A percentile compares a stretch with the other conserved stretches of the same genome.
These are phyloP conservation scores for Coemansia sp. DNA, from an alignment of 192 early-diverging fungal genomes.

Conservation along the genomic window DNA sequence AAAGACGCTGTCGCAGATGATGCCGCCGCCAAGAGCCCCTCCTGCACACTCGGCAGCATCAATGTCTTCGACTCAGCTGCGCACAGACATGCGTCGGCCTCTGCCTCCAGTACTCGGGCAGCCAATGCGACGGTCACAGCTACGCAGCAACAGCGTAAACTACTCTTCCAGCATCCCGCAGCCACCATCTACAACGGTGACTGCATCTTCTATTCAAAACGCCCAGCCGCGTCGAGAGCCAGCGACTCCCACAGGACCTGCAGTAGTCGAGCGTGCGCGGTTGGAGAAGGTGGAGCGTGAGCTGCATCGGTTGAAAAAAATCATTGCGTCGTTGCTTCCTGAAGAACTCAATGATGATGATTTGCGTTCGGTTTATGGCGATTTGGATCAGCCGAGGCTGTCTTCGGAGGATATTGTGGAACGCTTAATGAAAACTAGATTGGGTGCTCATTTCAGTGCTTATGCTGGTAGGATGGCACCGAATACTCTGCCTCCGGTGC, in stretches of 20 bases:
- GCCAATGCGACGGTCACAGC: not conserved
- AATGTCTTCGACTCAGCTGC: no score
- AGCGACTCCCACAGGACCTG: no score
- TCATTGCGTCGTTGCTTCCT: slow-evolving; percentile 42
- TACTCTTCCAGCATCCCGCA: not conserved
- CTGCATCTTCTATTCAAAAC: not conserved
- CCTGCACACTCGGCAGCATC: no score
- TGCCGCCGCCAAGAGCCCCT: not conserved
- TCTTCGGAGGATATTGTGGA: slow-evolving; percentile 28
- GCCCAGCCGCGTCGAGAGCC: no score
- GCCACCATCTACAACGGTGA: not conserved
- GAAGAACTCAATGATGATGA: slow-evolving; percentile 47
- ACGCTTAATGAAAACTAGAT: slow-evolving; percentile 23
- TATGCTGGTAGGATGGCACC: not conserved
- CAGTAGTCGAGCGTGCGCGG: slow-evolving; percentile 29
- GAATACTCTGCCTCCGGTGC: not conserved
- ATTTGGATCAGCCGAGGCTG: slow-evolving; percentile 22
- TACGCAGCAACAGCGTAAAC: slow-evolving; percentile 5
- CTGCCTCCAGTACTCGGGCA: slow-evolving; percentile 1
- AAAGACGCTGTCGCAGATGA: no score
- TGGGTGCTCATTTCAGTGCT: slow-evolving; percentile 12
- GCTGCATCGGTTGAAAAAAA: slow-evolving; percentile 40
- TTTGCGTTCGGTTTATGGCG: slow-evolving; percentile 45
- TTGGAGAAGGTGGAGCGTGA: slow-evolving; percentile 47
- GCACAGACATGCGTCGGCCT: no score